phyloP scores from a whole-genome alignment of 1,139 yeast genomes.

The Candida albicans region DNA sequence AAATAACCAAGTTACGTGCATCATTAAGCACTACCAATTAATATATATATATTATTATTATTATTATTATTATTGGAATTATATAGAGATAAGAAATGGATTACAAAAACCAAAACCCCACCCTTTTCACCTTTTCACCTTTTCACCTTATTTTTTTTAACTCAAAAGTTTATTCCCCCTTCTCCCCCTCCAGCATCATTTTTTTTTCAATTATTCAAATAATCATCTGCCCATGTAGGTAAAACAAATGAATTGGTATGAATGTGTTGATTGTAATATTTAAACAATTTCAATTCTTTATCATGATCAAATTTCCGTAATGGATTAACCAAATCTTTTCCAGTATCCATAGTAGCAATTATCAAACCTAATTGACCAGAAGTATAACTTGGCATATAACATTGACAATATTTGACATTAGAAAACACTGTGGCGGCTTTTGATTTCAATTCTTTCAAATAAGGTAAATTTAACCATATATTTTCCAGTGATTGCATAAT shows the following conservation, averaged over 20 bases:
- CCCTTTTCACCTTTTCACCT: no score
- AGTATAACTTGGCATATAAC: constrained; percentile 95
- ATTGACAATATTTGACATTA: constrained; percentile 75
- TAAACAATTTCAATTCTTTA: constrained; percentile 54
- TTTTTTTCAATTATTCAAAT: constrained; percentile 12
- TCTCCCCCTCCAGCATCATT: background rate
- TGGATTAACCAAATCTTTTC: constrained; percentile 56
- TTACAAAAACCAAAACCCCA: no score
- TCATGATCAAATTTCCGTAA: constrained; percentile 42
- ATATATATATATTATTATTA: no score
- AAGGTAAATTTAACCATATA: constrained; percentile 81
- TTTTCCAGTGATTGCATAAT: constrained; percentile 92
- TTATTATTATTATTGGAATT: no score
- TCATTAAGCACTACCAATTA: no score
- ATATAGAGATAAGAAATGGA: no score
- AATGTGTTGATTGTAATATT: constrained; percentile 71
- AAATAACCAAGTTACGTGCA: no score
- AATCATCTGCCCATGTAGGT: constrained; percentile 78
- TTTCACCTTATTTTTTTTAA: no score
- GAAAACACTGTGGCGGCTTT: constrained; percentile 74
- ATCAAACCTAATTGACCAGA: constrained; percentile 92
- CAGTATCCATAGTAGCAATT: constrained; percentile 68
- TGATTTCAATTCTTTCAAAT: constrained; percentile 57
- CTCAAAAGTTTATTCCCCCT: no score
- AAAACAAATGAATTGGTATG: constrained; percentile 81